Percentiles rank a stretch among this genome's conserved stretches.
Evolutionary conservation across 2,329 filamentous ascomycete species (phyloP).

Genomic region (Calycina marina): DNA sequence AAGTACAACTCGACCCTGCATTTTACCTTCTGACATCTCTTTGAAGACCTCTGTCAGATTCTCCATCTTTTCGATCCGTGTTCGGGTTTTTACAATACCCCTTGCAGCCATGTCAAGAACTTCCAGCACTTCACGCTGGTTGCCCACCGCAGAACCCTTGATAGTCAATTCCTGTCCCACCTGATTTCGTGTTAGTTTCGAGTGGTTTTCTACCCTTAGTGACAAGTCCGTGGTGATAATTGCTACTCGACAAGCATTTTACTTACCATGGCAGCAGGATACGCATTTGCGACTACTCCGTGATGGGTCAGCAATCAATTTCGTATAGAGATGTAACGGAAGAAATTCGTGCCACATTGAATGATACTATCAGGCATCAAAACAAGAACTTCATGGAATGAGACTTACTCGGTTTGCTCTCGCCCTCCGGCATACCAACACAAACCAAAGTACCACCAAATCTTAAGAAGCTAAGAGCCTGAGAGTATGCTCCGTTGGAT

Average conservation of each 20-base stretch:
- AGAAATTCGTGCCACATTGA: no score
- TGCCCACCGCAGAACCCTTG: slow-evolving; percentile 34
- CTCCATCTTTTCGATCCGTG: slow-evolving; percentile 31
- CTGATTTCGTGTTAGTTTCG: no score
- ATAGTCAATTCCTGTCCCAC: slow-evolving; percentile 30
- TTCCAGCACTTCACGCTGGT: slow-evolving; percentile 33
- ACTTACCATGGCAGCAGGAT: background rate
- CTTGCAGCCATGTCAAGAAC: slow-evolving; percentile 32
- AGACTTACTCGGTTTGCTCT: slow-evolving; percentile 26
- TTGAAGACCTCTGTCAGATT: slow-evolving; percentile 30
- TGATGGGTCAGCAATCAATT: no score
- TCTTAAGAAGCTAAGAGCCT: slow-evolving; percentile 31
- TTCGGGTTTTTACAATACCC: slow-evolving; percentile 31
- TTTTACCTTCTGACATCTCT: slow-evolving; percentile 28
- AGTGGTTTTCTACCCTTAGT: no score
- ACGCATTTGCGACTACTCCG: background rate
- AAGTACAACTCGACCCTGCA: slow-evolving; percentile 33
- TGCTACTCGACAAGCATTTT: slow-evolving; percentile 6
- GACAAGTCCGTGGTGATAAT: no score
- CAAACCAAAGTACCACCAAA: slow-evolving; percentile 36
- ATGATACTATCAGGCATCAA: no score
- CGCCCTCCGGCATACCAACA: slow-evolving; percentile 35
- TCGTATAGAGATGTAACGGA: no score
- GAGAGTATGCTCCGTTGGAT: slow-evolving; percentile 34
- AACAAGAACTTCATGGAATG: background rate